Evolutionary conservation across 192 early-diverging fungal genomes (phyloP).

Genomic region (Backusella psychrophila): DNA sequence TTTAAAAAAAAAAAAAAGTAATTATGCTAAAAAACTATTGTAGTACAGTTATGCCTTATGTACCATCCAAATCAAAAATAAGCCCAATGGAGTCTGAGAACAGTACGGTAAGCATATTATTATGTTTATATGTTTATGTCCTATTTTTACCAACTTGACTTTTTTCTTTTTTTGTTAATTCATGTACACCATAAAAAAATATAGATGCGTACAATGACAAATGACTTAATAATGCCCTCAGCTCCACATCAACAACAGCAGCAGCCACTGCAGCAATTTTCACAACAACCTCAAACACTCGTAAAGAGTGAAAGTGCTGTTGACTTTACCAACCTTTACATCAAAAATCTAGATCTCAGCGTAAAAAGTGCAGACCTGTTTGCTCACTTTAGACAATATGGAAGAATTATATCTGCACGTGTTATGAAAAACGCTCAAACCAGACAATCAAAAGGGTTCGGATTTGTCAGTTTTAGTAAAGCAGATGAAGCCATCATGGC

Average conservation of each 20-base stretch:
- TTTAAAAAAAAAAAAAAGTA: background rate
- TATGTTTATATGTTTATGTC: background rate
- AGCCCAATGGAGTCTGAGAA: background rate
- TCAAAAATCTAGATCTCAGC: constrained; percentile 92
- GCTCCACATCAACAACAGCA: background rate
- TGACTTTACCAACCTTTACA: constrained; percentile 83
- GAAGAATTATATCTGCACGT: constrained; percentile 88
- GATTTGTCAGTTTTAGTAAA: constrained; percentile 91
- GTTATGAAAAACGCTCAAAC: constrained; percentile 74
- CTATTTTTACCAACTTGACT: background rate
- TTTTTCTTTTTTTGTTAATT: constrained; percentile 3
- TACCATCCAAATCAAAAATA: background rate
- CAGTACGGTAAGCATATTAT: constrained; percentile 3
- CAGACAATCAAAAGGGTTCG: constrained; percentile 81
- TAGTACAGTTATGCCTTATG: constrained; percentile 10
- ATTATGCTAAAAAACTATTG: constrained; percentile 1
- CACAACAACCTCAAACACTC: background rate
- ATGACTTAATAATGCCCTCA: background rate
- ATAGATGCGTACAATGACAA: background rate
- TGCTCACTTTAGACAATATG: constrained; percentile 87
- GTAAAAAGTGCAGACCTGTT: constrained; percentile 93
- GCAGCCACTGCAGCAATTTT: constrained; percentile 1
- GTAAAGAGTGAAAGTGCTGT: constrained; percentile 18
- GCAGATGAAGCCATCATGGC: constrained; percentile 91
- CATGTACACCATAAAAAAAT: background rate